Percentiles rank a stretch among this genome's conserved stretches.
Conservation (phyloP, 2,329 filamentous ascomycete genomes). For the Magnaporthiopsis incrustans region DNA sequence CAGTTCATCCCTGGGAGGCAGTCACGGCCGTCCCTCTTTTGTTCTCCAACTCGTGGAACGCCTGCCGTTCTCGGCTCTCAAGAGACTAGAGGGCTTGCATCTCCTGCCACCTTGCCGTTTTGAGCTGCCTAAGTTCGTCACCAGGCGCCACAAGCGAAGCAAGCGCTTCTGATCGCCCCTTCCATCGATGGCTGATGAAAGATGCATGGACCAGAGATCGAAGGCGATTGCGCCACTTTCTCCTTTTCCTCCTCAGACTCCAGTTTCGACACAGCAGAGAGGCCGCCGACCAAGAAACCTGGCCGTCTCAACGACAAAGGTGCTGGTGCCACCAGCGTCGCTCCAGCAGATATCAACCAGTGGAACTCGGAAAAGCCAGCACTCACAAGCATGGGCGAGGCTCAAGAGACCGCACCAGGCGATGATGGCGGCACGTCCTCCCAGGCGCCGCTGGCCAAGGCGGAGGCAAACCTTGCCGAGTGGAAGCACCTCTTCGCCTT, state of each 20-base stretch:
- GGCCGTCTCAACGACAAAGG: not conserved
- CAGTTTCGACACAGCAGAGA: not conserved
- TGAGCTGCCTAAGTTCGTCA: not conserved
- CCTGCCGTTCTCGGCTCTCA: not conserved
- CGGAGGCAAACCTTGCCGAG: not conserved
- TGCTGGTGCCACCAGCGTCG: too few species aligned
- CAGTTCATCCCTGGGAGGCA: not conserved
- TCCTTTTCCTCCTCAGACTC: not conserved
- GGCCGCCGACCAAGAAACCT: not conserved
- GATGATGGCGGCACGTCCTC: not conserved
- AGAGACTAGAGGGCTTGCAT: not conserved
- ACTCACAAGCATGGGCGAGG: not conserved
- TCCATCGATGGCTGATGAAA: not conserved
- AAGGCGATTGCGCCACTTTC: not conserved
- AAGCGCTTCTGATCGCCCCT: not conserved
- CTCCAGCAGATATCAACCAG: not conserved
- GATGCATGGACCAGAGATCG: not conserved
- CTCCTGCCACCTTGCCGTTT: not conserved
- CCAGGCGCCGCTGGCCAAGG: not conserved
- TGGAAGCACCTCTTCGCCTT: conserved; percentile 52
- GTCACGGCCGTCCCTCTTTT: not conserved
- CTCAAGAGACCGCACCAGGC: not conserved
- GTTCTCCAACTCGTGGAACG: not conserved
- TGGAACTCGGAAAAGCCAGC: not conserved
- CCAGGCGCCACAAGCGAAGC: not conserved